Evolutionary conservation across 139 green algal species (phyloP), one percentile per base, ranked within the genome.

Genomic region (Chloropicon primus): DNA sequence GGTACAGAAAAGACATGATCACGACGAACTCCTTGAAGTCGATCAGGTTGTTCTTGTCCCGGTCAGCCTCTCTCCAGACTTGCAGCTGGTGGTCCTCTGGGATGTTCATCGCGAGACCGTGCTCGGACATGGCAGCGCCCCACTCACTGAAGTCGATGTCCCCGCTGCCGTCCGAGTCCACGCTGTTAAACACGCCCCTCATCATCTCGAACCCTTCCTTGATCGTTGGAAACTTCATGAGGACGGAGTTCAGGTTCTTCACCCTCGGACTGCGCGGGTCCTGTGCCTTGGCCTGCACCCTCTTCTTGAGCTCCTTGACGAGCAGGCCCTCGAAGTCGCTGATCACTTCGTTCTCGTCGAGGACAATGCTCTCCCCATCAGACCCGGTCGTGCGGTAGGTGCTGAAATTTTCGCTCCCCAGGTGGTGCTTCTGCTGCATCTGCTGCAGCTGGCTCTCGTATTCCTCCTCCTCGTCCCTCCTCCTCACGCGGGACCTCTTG

Each of bases 21-120:
- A 76, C 23, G 2, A 76, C 73, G 28, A 29, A 76, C 73, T 76
- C 73, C n/a, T 76, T 76, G 73, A 76, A 76, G 25, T 76, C 73
- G 2, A 76, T 76, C 25, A n/a, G 24, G 2, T 76, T 21, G 28
- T 27, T 76, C 73, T 76, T 27, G n/a, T 76, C 73, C 73, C 28
- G 2, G 73, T 76, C 73, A 54, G 73, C 41, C 27, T 27, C 73
- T 28, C 25, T 76, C n/a, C 2, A 76, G 28, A 28, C 24, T 24
- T 27, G 27, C 23, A 29, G 73, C 73, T 27, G 23, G 23, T 28
- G 28, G 41, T 53, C 41, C 10, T 29, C n/a, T 21, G 27, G 25
- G 2, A 54, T 25, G 21, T 2, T 25, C 2, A 28, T 2, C 2
- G 23, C 22, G 23, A 76, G 28, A 2, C 73, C 73, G 5, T 54